A percentile compares a stretch with the other conserved stretches of the same genome.
phyloP scores from a whole-genome alignment of 2,329 filamentous ascomycete species.

The Colletotrichum sp. region DNA sequence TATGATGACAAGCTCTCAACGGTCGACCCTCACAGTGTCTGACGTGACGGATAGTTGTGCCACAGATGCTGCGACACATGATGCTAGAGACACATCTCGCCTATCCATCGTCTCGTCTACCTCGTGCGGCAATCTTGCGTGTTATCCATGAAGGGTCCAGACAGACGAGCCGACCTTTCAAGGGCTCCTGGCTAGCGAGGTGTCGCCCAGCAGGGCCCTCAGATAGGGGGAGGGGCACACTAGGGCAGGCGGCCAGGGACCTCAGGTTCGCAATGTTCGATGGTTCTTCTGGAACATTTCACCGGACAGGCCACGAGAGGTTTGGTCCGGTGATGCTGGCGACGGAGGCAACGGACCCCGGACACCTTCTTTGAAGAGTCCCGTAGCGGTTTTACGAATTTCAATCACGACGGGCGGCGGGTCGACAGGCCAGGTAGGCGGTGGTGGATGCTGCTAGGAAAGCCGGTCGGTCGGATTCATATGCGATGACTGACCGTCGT shows the following conservation, averaged over 20 bases:
- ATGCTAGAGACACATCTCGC: constrained; percentile 3
- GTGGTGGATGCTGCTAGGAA: background rate
- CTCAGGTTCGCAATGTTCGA: constrained; percentile 6
- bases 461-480: background rate
- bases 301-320: background rate
- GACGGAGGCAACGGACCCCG: constrained; percentile 11
- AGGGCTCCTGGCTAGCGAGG: constrained; percentile 15
- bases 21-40: background rate
- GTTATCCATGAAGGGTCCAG: constrained; percentile 16
- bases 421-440: background rate
- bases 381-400: constrained; percentile 7
- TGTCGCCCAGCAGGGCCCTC: constrained; percentile 9
- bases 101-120: constrained; percentile 6
- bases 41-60: background rate
- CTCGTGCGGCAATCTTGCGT: constrained; percentile 16
- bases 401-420: background rate
- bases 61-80: background rate
- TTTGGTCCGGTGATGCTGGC: constrained; percentile 1
- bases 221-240: constrained; percentile 20
- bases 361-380: constrained; percentile 4
- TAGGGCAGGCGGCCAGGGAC: constrained; percentile 3
- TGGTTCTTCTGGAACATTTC: constrained; percentile 17
- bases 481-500: background rate
- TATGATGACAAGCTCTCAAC: background rate
- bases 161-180: constrained; percentile 1